Conservation (phyloP, 768 basidiomycete species). For the Lactarius hatsudake region DNA sequence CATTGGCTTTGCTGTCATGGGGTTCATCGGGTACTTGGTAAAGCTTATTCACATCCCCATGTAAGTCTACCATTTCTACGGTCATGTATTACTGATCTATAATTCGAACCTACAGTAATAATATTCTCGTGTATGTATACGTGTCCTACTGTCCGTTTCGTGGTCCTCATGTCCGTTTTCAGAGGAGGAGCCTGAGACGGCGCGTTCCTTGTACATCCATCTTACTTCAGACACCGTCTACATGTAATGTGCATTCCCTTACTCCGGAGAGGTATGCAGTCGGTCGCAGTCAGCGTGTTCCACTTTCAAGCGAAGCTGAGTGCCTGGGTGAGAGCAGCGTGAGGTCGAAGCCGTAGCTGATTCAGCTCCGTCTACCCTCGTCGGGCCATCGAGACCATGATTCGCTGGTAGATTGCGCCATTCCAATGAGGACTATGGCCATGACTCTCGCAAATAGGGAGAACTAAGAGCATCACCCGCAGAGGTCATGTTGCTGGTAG, state of each 20-base stretch:
- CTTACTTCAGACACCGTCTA: constrained; percentile 14
- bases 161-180: constrained; percentile 31
- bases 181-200: constrained; percentile 53
- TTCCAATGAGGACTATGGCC: not conserved
- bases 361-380: not conserved
- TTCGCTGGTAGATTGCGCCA: not conserved
- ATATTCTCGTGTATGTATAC: constrained; percentile 89
- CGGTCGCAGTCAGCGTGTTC: not conserved
- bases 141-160: not conserved
- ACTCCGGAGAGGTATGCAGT: not conserved
- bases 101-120: constrained; percentile 60
- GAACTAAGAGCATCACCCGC: too few species aligned
- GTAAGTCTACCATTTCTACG: constrained; percentile 49
- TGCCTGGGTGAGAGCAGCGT: not conserved
- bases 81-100: constrained; percentile 25
- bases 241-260: not conserved
- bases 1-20: constrained; percentile 98
- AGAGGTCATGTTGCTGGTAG: not conserved
- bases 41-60: constrained; percentile 98
- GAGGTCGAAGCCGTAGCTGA: not conserved
- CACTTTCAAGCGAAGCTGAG: not conserved
- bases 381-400: not conserved
- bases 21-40: constrained; percentile 98
- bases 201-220: constrained; percentile 19
- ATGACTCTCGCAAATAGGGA: not conserved